phyloP scores from a whole-genome alignment of 306 rosid species.

The Inga leiocalycina region DNA sequence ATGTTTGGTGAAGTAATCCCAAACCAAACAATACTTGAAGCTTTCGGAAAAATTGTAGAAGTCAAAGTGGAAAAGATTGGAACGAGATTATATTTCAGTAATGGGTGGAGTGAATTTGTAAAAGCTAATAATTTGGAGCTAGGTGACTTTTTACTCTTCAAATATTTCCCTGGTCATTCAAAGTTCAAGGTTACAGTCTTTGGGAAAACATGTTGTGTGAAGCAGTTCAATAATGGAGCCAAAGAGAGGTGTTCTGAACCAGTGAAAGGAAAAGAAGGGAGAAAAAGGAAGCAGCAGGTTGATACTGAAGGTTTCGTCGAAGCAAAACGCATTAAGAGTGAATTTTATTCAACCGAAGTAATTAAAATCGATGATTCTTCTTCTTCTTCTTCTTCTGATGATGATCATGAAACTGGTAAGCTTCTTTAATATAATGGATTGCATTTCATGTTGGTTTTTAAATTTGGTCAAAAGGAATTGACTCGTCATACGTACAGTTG shows the following conservation, averaged over 20 bases:
- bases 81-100: neutral
- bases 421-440: neutral
- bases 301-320: neutral
- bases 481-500: neutral
- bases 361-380: neutral
- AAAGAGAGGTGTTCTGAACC: too few relatives aligned
- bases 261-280: neutral
- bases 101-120: neutral
- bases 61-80: slow-evolving; percentile 10
- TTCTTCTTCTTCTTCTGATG: neutral
- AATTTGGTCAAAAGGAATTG: neutral
- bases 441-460: neutral
- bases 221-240: neutral
- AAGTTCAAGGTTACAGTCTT: neutral
- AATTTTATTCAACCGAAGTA: neutral
- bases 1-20: neutral
- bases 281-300: neutral
- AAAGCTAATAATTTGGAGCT: neutral
- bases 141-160: neutral
- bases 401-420: neutral
- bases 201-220: neutral
- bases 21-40: neutral
- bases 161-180: neutral
- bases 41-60: neutral
- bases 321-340: neutral